These are phyloP conservation scores for Adansonia rubrostipa DNA, from an alignment of 441 rosid genomes.

Conservation along the genomic window DNA sequence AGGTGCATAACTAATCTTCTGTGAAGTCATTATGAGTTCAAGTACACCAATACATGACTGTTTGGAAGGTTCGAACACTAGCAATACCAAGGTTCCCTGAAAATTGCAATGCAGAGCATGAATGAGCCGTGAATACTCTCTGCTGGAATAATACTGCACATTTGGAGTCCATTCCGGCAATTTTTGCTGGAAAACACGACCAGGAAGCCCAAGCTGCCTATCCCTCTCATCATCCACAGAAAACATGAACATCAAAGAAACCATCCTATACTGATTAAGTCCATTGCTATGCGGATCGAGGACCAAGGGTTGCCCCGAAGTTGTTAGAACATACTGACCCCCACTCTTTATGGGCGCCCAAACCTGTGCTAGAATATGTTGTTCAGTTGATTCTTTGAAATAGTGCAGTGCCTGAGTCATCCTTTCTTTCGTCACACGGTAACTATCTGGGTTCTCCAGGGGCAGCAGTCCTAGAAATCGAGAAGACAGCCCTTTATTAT, in stretches of 20 bases:
- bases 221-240: slow-evolving; percentile 77
- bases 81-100: slow-evolving; percentile 83
- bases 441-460: slow-evolving; percentile 60
- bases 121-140: slow-evolving; percentile 75
- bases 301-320: slow-evolving; percentile 91
- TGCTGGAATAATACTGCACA: slow-evolving; percentile 80
- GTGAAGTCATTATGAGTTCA: slow-evolving; percentile 88
- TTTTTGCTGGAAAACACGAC: slow-evolving; percentile 79
- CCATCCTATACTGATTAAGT: slow-evolving; percentile 84
- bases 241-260: slow-evolving; percentile 70
- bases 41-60: slow-evolving; percentile 84
- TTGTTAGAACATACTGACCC: slow-evolving; percentile 65
- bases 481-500: slow-evolving; percentile 46
- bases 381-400: slow-evolving; percentile 81
- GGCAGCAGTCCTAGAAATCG: slow-evolving; percentile 56
- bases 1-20: slow-evolving; percentile 79
- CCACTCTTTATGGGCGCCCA: slow-evolving; percentile 87
- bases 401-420: slow-evolving; percentile 82
- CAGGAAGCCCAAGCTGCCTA: slow-evolving; percentile 82
- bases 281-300: slow-evolving; percentile 74
- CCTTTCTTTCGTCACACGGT: slow-evolving; percentile 73
- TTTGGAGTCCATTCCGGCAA: slow-evolving; percentile 96
- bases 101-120: slow-evolving; percentile 76
- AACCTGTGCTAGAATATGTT: slow-evolving; percentile 84
- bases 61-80: slow-evolving; percentile 77